Base-by-base conservation (phyloP, 495 filamentous ascomycete genomes). In the Aspergillus incahuasiensis region DNA sequence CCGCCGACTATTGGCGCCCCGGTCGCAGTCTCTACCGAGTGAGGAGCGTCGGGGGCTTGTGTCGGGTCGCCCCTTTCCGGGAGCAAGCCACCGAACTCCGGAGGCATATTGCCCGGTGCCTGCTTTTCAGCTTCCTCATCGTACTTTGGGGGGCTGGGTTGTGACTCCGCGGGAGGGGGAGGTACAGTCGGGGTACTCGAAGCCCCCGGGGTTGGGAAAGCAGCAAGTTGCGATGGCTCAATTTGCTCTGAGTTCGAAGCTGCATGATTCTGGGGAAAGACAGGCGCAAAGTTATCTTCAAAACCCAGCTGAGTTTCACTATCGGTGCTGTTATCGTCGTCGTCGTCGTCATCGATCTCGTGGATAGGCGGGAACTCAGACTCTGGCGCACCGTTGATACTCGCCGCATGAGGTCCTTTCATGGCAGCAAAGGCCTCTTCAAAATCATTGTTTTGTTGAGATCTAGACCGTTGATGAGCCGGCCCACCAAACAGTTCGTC, bases 341-440 rank as follows among this genome's bases (percentile, higher is more conserved):
- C 78, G 28, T 81, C 82, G 13, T 92, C 90, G 57, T 94, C 89
- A 47, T 86, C 85, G 32, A 96, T 67, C 62, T 96, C 92, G 35
- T 85, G 86, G 54, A 97, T 96, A 1, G 94, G 94, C 32, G 95
- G 95, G 72, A 97, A 97, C 64, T 97, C 94, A n/a, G 69, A 68
- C 12, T 67, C 28, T 58, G 70, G 53, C 52, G 66, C 58, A 21
- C 71, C 75, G 40, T 69, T 67, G 5, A 63, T 20, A n/a, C 67
- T 64, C 9, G 52, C 55, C 7, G 58, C 15, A 19, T 54, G 57
- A 7, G 63, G 18, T 16, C 56, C 55, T 22, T 71, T 72, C 74
- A 78, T 70, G 24, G 66, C 59, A 28, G 69, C 75, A 57, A 79
- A 76, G 11, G 77, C 77, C 54, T 78, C 75, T 19, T 75, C 76